Evolutionary conservation across 352 stramenopile species (phyloP), one percentile per base, ranked within the genome.

Genomic region (Globisporangium apiculatum): DNA sequence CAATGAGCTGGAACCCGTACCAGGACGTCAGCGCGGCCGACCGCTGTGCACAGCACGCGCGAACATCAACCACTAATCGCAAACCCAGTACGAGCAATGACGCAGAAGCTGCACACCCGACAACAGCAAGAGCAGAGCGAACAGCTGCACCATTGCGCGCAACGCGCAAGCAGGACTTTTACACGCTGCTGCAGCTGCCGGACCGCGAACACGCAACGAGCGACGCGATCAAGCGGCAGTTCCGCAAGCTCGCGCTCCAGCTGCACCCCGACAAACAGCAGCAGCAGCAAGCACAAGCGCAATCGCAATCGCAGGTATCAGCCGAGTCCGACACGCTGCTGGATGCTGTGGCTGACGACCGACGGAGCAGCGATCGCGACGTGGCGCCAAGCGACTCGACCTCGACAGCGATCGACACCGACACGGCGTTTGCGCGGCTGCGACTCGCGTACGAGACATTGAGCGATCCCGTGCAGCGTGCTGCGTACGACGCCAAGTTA

Each of bases 1-100:
- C 69, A 36, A 63, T 72, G 42, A 83, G 60, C 58, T 91, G 82
- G 82, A 91, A 91, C 43, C 82, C 79, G 59, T 91, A 91, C 63
- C 82, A 91, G 61, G 68, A 85, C 51, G 65, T 72, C 40, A 73
- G 54, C 41, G 55, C 58, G 3, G 55, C 58, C 17, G 62, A 72
- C 41, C 63, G 60, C 2, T 54, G 45, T 41, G 24, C 43, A 18
- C 57, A 50, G 48, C 38, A 63, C 66, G 40, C 58, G 56, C 36
- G 43, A 61, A 12, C 57, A 66, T 15, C 49, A 31, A 31, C 24
- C 24, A 31, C 24, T 31, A 31, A 3, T 31, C 24, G 24, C 24
- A 31, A 31, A 31, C 24, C 24, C 24, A 31, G 24, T 31, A 31
- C 24, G 24, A 31, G 24, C 24, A 31, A 31, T 31, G 24, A 31